These are phyloP conservation scores for Nepenthes gracilis DNA, from an alignment of 148 eudicot species.

Conservation along the genomic window DNA sequence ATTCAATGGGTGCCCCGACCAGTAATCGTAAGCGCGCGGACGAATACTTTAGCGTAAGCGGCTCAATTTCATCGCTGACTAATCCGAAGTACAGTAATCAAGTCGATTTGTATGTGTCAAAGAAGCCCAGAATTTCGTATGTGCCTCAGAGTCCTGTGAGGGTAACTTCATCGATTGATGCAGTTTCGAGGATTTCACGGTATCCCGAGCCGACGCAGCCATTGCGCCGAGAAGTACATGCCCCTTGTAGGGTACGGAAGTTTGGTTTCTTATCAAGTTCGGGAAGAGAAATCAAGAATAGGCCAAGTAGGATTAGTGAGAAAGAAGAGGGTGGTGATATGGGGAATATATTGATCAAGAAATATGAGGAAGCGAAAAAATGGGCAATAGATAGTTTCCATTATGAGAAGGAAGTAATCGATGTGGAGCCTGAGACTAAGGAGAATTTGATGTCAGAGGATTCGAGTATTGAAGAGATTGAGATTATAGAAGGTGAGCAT, in stretches of 20 bases:
- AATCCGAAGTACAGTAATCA: conserved; percentile 13
- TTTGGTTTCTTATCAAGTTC: conserved; percentile 16
- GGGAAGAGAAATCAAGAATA: conserved; percentile 8
- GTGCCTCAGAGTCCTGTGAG: conserved; percentile 1
- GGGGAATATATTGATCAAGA: conserved; percentile 20
- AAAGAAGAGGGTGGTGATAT: conserved; percentile 10
- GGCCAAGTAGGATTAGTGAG: conserved; percentile 2
- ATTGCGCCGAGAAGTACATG: conserved; percentile 51
- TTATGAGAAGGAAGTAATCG: conserved; percentile 12
- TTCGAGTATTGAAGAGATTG: conserved; percentile 33
- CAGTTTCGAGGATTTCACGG: conserved; percentile 20
- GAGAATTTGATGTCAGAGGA: conserved; percentile 23
- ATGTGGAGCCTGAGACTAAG: conserved; percentile 19
- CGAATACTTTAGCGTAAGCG: conserved; percentile 21
- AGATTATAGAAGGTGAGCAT: conserved; percentile 18
- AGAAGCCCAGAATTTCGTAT: conserved; percentile 36
- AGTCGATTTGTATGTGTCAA: conserved; percentile 29
- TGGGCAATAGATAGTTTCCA: too few relatives aligned
- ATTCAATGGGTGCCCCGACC: conserved; percentile 51
- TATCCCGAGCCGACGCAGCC: conserved; percentile 42
- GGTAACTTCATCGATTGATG: conserved; percentile 12
- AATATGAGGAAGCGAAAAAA: conserved; percentile 6
- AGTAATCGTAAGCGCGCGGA: conserved; percentile 43
- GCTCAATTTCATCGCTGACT: conserved; percentile 12
- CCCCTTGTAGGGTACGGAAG: conserved; percentile 32